These are phyloP conservation scores for Alternaria gaisen DNA, from an alignment of 2,329 filamentous ascomycete species.

Conservation along the genomic window DNA sequence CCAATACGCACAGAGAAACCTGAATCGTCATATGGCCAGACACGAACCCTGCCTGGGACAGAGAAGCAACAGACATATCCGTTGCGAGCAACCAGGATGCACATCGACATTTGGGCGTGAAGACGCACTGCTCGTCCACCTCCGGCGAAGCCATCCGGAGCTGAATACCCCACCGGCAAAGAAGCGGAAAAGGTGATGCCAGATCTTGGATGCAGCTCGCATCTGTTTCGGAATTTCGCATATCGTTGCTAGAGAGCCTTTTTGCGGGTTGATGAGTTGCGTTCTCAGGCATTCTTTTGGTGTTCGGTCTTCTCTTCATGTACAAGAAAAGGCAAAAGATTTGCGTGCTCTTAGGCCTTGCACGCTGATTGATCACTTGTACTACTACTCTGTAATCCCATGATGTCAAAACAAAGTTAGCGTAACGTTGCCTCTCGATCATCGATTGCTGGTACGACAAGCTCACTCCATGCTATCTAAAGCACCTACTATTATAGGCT, in stretches of 20 bases:
- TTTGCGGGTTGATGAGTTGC: not conserved
- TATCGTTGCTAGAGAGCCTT: not conserved
- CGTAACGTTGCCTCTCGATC: conserved; percentile 8
- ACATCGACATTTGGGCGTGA: not conserved
- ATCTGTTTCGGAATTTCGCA: not conserved
- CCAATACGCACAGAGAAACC: conserved; percentile 4
- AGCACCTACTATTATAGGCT: not conserved
- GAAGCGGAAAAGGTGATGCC: not conserved
- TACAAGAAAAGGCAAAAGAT: not conserved
- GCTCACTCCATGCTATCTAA: not conserved
- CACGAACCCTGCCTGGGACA: accelerated
- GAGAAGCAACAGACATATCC: not conserved
- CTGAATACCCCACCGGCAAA: not conserved
- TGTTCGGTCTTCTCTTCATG: not conserved
- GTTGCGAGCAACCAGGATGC: conserved; percentile 4
- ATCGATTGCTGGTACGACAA: not conserved
- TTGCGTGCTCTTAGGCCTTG: not conserved
- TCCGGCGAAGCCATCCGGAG: conserved; percentile 5
- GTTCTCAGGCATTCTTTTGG: not conserved
- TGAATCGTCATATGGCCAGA: conserved; percentile 4
- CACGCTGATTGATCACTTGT: not conserved
- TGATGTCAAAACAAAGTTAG: conserved; percentile 9
- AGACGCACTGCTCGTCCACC: conserved; percentile 5
- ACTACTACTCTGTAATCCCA: not conserved
- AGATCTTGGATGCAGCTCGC: too few relatives aligned